These are phyloP conservation scores for Pulchroboletus neoregius DNA, from an alignment of 1,284 basidiomycete species.

Conservation along the genomic window DNA sequence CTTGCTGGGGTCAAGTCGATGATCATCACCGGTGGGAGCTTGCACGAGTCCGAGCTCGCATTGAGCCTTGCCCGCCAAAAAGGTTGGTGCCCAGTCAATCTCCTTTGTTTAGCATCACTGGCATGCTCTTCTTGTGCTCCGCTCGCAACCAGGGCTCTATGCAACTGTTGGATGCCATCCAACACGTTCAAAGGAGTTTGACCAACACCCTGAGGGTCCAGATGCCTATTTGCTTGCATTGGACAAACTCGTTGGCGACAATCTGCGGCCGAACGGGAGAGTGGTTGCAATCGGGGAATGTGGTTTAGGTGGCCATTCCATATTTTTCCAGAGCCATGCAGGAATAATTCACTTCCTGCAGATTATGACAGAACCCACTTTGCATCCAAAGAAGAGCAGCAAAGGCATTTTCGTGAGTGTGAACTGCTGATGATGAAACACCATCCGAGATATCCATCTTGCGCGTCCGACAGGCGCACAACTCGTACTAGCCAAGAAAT, in stretches of 20 bases:
- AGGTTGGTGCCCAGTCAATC: slow-evolving; percentile 36
- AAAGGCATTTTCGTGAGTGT: slow-evolving; percentile 59
- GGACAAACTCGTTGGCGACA: slow-evolving; percentile 51
- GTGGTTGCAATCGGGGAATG: slow-evolving; percentile 84
- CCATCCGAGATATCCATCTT: not conserved
- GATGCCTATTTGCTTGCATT: slow-evolving; percentile 64
- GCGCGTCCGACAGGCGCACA: slow-evolving; percentile 45
- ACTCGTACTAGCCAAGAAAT: slow-evolving; percentile 66
- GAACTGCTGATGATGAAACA: not conserved
- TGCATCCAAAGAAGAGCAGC: slow-evolving; percentile 61
- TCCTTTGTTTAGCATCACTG: not conserved
- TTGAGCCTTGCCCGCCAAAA: slow-evolving; percentile 59
- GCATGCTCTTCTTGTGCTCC: not conserved
- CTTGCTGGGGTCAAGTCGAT: slow-evolving; percentile 70
- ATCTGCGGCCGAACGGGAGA: slow-evolving; percentile 53
- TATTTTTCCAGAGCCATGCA: not conserved
- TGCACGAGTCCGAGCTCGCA: slow-evolving; percentile 64
- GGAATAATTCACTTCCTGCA: slow-evolving; percentile 27
- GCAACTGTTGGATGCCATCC: slow-evolving; percentile 86
- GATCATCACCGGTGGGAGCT: slow-evolving; percentile 78
- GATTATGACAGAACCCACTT: slow-evolving; percentile 86
- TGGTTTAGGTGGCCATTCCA: slow-evolving; percentile 60
- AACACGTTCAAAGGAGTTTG: slow-evolving; percentile 77
- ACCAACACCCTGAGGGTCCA: slow-evolving; percentile 55
- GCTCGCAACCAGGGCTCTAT: slow-evolving; percentile 50